A percentile compares a stretch with the other conserved stretches of the same genome.
Evolutionary conservation across 1,139 yeast genomes (phyloP).

Genomic region (Suhomyces chickasaworum): DNA sequence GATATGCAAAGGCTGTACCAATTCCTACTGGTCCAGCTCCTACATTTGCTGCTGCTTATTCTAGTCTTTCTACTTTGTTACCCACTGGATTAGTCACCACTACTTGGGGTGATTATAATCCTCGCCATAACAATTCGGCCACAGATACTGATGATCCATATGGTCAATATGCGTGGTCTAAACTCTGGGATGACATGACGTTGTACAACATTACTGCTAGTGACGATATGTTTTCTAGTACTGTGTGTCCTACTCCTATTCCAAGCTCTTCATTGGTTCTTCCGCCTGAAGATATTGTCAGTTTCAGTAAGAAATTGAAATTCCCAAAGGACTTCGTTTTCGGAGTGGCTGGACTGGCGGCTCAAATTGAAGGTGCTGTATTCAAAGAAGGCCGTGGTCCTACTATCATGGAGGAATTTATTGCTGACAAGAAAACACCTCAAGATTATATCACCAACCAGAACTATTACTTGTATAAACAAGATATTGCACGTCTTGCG

Average conservation of each 20-base stretch:
- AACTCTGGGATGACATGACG: slow-evolving; percentile 22
- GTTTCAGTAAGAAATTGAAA: slow-evolving; percentile 19
- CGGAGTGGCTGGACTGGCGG: slow-evolving; percentile 32
- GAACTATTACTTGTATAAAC: slow-evolving; percentile 36
- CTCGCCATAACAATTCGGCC: slow-evolving; percentile 19
- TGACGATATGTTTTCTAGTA: slow-evolving; percentile 20
- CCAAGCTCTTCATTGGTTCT: slow-evolving; percentile 23
- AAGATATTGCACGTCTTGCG: slow-evolving; percentile 34
- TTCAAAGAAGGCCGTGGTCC: slow-evolving; percentile 38
- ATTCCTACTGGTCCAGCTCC: slow-evolving; percentile 8
- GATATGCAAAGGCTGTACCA: slow-evolving; percentile 5
- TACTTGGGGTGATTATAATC: slow-evolving; percentile 19
- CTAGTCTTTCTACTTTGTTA: slow-evolving; percentile 6
- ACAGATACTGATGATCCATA: slow-evolving; percentile 24
- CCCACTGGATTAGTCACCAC: slow-evolving; percentile 7
- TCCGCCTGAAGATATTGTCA: slow-evolving; percentile 24
- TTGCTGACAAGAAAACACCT: slow-evolving; percentile 13
- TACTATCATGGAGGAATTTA: slow-evolving; percentile 28
- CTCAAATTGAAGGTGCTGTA: slow-evolving; percentile 40
- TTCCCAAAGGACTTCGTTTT: slow-evolving; percentile 25
- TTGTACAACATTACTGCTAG: slow-evolving; percentile 20
- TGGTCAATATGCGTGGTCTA: slow-evolving; percentile 26
- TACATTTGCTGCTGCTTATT: slow-evolving; percentile 7
- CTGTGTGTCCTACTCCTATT: slow-evolving; percentile 26
- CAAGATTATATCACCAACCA: slow-evolving; percentile 32